Conservation (phyloP, 2,329 filamentous ascomycete species). For the Mycogone perniciosa region DNA sequence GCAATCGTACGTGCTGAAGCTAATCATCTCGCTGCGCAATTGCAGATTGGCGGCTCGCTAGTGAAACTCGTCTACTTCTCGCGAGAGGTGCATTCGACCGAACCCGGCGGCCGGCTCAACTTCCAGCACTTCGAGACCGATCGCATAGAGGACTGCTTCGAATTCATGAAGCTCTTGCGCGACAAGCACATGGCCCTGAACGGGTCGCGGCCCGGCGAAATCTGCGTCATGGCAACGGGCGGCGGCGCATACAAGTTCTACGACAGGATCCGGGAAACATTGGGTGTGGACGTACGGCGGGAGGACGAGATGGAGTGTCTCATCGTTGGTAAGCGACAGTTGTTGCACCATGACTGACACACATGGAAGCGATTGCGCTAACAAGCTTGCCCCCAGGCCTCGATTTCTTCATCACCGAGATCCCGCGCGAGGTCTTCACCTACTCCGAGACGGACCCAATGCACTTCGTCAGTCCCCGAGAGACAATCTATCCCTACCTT, state of each 20-base stretch:
- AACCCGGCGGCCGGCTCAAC: constrained; percentile 83
- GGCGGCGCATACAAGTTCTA: constrained; percentile 97
- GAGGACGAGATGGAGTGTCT: constrained; percentile 99
- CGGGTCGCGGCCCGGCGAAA: constrained; percentile 61
- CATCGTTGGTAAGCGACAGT: constrained; percentile 66
- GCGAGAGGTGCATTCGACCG: constrained; percentile 70
- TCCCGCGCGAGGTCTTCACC: constrained; percentile 93
- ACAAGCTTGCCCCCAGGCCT: constrained; percentile 51
- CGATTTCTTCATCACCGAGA: constrained; percentile 98
- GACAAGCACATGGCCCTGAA: constrained; percentile 72
- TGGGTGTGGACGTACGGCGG: constrained; percentile 80
- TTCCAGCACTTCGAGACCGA: constrained; percentile 97
- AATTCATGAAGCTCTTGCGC: constrained; percentile 82
- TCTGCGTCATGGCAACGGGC: constrained; percentile 93
- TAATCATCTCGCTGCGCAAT: background rate
- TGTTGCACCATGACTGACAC: background rate
- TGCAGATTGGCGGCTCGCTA: constrained; percentile 86
- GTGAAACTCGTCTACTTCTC: constrained; percentile 98
- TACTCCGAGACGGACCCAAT: constrained; percentile 89
- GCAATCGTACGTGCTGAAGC: background rate
- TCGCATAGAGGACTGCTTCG: constrained; percentile 84
- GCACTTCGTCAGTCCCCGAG: constrained; percentile 74
- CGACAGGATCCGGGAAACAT: constrained; percentile 74
- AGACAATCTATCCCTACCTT: constrained; percentile 87
- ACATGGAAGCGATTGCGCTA: background rate